Percentiles rank a stretch among this genome's conserved stretches.
Conservation (phyloP, 2,329 filamentous ascomycete species). For the Diplodia intermedia region DNA sequence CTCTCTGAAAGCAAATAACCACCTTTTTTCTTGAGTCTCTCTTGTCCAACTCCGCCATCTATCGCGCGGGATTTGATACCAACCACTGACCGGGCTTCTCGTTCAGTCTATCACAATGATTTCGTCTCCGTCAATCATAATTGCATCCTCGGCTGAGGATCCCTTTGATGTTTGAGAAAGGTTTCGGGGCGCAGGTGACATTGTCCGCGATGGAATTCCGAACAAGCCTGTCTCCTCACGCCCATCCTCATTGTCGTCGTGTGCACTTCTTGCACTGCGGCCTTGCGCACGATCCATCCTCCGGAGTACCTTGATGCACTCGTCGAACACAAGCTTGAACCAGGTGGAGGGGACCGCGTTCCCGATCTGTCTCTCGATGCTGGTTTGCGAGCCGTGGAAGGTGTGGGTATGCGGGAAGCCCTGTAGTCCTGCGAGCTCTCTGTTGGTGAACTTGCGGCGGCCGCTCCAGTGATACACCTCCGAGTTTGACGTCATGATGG, state of each 20-base stretch:
- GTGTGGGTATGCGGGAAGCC: constrained; percentile 5
- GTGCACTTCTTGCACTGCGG: background rate
- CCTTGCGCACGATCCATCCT: background rate
- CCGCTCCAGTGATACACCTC: constrained; percentile 2
- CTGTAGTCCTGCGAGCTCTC: constrained; percentile 28
- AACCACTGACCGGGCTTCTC: background rate
- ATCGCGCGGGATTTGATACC: no score
- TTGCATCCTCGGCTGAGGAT: background rate
- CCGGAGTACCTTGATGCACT: constrained; percentile 12
- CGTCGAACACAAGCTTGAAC: background rate
- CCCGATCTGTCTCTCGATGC: constrained; percentile 22
- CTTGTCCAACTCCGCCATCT: no score
- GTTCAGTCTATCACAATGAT: background rate
- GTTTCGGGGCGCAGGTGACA: background rate
- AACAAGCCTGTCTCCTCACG: background rate
- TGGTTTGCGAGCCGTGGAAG: background rate
- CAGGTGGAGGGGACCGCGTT: constrained; percentile 26
- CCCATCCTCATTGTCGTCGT: background rate
- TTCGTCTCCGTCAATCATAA: background rate
- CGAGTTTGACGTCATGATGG: background rate
- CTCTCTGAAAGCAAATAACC: no score
- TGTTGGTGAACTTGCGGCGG: background rate
- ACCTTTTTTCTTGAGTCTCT: no score
- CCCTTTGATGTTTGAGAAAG: background rate
- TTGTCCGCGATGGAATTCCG: background rate